Evolutionary conservation across 345 rosid species (phyloP), one percentile per base, ranked within the genome.

Genomic region (Boechera retrofracta): DNA sequence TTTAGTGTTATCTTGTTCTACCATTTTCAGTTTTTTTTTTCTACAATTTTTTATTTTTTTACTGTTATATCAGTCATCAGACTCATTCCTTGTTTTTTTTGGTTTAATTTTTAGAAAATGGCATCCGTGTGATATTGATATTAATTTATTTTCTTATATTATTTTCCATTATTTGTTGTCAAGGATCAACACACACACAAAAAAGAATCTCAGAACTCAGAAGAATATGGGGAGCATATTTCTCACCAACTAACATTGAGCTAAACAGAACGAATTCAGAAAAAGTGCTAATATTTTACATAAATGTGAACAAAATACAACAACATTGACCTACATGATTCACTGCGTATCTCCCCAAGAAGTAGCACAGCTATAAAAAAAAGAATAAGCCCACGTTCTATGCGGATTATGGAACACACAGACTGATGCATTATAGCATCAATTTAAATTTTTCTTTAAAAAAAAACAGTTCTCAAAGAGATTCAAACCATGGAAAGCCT

Each of bases 351-450:
- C 41, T 51, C 53, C 51, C 69, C 42, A 16, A 21, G n/a, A 64
- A 73, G 44, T 11, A 53, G 53, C 69, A 63, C 29, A 16, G 9
- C 69, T 52, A n/a, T 16, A 24, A 48, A 3, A 32, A 21, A 64
- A 38, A 29, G 8, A 28, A 56, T 6, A 72, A 35, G 13, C n/a
- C 31, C 8, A 31, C 32, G 47, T 32, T 41, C 54, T 13, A 38
- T 8, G 10, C 18, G 15, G 53, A 48, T 58, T 67, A 49, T 39
- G 21, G 5, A 54, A 53, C 24, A 53, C 21, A 58, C 62, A 54
- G 16, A 55, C 10, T 18, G 67, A 55, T 55, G 44, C 80, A 41
- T 31, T 2, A 42, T 60, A 52, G 49, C 69, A 61, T 32, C 70
- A n/a, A 15, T 32, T 69, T 24, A 8, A 5, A 21, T 0, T 16